These are phyloP conservation scores for Talaromyces wortmannii DNA, from an alignment of 495 filamentous ascomycete species.

Conservation along the genomic window DNA sequence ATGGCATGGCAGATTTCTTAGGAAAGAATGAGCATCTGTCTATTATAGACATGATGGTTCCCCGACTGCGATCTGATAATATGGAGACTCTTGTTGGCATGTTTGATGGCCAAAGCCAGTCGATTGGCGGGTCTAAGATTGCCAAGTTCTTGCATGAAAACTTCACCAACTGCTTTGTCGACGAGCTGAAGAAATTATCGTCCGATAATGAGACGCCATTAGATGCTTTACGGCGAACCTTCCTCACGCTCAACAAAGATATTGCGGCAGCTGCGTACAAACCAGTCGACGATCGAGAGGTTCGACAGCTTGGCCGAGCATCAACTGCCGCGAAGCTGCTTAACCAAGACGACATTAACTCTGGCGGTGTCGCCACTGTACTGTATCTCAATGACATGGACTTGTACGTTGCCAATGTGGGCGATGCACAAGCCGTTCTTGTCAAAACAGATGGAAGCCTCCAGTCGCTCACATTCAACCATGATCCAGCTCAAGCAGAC, in stretches of 20 bases:
- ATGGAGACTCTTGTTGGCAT: constrained; percentile 85
- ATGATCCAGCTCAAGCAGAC: constrained; percentile 77
- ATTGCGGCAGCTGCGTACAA: constrained; percentile 82
- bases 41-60: constrained; percentile 95
- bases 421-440: constrained; percentile 89
- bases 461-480: constrained; percentile 77
- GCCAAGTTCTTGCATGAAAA: constrained; percentile 96
- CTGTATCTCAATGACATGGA: constrained; percentile 84
- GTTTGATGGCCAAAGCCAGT: constrained; percentile 86
- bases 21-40: constrained; percentile 91
- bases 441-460: constrained; percentile 79
- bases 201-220: constrained; percentile 57
- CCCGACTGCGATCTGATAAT: constrained; percentile 84
- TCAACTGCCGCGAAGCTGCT: constrained; percentile 64
- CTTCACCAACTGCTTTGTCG: constrained; percentile 73
- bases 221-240: constrained; percentile 81
- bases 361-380: constrained; percentile 87
- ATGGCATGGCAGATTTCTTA: constrained; percentile 97
- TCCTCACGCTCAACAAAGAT: constrained; percentile 87
- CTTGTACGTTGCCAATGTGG: constrained; percentile 89
- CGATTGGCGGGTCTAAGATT: constrained; percentile 84
- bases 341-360: constrained; percentile 78
- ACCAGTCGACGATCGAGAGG: constrained; percentile 64
- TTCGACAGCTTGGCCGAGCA: constrained; percentile 57
- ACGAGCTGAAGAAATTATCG: constrained; percentile 64